phyloP scores from a whole-genome alignment of 2,329 filamentous ascomycete genomes.

The Truncatella angustata region DNA sequence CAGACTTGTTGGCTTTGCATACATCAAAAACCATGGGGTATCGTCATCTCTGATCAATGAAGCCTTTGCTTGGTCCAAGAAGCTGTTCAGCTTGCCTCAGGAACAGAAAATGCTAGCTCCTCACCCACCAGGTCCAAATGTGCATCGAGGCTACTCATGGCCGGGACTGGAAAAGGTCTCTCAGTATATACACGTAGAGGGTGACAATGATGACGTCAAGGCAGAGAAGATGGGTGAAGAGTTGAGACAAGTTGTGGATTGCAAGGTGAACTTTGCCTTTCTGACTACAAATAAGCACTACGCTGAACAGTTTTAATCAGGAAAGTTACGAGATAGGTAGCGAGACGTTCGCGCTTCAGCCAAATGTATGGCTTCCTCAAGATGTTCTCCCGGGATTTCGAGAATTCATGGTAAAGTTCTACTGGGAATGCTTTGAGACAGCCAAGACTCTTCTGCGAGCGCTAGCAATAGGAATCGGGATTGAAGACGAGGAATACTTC shows the following conservation, averaged over 20 bases:
- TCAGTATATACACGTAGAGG: conserved; percentile 37
- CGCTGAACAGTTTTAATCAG: conserved; percentile 24
- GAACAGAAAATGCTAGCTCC: conserved; percentile 35
- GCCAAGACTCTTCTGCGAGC: conserved; percentile 42
- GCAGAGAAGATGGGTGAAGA: conserved; percentile 39
- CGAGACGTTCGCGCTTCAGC: conserved; percentile 40
- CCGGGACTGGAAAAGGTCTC: conserved; percentile 53
- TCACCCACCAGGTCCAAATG: conserved; percentile 38
- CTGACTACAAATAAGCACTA: background rate
- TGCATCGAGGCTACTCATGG: conserved; percentile 56
- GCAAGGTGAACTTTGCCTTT: conserved; percentile 39
- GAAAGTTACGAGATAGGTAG: conserved; percentile 53
- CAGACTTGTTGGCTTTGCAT: conserved; percentile 30
- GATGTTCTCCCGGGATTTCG: conserved; percentile 43
- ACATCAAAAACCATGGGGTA: conserved; percentile 29
- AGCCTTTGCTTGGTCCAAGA: conserved; percentile 34
- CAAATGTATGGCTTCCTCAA: conserved; percentile 49
- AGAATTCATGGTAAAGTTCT: conserved; percentile 46
- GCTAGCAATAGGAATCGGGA: conserved; percentile 44
- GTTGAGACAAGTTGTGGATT: conserved; percentile 45
- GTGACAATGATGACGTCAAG: conserved; percentile 34
- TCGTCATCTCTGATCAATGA: conserved; percentile 32
- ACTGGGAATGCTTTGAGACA: conserved; percentile 42
- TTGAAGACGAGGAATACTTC: conserved; percentile 44
- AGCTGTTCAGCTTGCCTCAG: conserved; percentile 29